Evolutionary conservation across 345 rosid genomes (phyloP).

Genomic region (Lepidium didymum): DNA sequence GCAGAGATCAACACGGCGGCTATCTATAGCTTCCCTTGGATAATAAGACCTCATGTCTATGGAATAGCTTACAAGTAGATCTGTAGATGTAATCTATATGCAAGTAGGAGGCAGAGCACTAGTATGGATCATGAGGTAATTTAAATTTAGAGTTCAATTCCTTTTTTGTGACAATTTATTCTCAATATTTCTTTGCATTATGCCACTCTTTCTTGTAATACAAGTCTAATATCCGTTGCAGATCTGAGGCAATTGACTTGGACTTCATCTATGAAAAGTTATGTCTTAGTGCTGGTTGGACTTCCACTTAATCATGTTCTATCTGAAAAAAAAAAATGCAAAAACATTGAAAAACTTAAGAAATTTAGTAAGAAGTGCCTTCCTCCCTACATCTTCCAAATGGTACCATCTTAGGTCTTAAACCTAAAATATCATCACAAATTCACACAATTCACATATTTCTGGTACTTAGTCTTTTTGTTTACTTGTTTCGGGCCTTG

Average conservation of each 20-base stretch:
- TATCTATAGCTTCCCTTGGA: conserved; percentile 35
- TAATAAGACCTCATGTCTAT: conserved; percentile 52
- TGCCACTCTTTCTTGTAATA: not conserved
- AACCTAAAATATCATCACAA: no score
- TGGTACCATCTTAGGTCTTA: no score
- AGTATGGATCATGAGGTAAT: not conserved
- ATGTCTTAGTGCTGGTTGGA: no score
- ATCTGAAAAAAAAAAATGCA: no score
- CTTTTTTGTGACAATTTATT: not conserved
- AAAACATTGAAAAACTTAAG: no score
- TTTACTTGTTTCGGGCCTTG: no score
- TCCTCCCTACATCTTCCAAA: no score
- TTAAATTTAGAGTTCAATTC: not conserved
- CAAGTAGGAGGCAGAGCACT: not conserved
- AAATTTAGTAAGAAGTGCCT: no score
- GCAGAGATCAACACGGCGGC: conserved; percentile 35
- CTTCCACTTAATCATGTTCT: no score
- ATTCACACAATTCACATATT: no score
- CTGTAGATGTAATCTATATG: not conserved
- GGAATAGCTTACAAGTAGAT: conserved; percentile 53
- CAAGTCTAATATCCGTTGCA: not conserved
- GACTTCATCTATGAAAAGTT: not conserved
- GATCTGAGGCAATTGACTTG: not conserved
- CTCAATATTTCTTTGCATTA: not conserved
- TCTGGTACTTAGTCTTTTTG: no score